Conservation (phyloP, 164 flowering plant species). For the Paratinospora sagittata region DNA sequence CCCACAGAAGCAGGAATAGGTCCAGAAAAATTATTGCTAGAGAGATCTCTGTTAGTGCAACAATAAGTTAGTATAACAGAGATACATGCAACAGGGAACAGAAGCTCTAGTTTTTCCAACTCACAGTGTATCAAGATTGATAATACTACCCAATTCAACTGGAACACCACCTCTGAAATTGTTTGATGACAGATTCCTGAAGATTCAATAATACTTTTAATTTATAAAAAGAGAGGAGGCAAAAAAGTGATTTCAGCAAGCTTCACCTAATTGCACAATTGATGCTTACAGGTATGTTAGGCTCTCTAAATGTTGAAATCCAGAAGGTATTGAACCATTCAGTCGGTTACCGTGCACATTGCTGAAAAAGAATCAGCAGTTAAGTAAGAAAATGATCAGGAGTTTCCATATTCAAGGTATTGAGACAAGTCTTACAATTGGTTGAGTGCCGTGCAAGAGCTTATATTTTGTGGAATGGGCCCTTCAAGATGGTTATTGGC, state of each 20-base stretch:
- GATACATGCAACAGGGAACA: background rate
- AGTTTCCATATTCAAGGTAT: background rate
- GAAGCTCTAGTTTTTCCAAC: slow-evolving; percentile 9
- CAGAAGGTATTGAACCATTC: slow-evolving; percentile 71
- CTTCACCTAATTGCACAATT: background rate
- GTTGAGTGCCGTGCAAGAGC: slow-evolving; percentile 68
- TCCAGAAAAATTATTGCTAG: slow-evolving; percentile 68
- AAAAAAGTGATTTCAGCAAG: background rate
- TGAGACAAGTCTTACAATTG: slow-evolving; percentile 52
- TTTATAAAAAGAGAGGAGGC: background rate
- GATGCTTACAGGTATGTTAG: slow-evolving; percentile 72
- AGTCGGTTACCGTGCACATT: slow-evolving; percentile 81
- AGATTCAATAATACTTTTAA: background rate
- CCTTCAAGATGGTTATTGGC: slow-evolving; percentile 80
- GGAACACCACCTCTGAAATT: slow-evolving; percentile 70
- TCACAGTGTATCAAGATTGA: slow-evolving; percentile 87
- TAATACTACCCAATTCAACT: slow-evolving; percentile 60
- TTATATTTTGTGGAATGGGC: slow-evolving; percentile 50
- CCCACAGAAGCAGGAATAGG: slow-evolving; percentile 73
- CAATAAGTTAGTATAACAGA: background rate
- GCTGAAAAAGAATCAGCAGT: too few species aligned
- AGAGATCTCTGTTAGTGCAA: slow-evolving; percentile 57
- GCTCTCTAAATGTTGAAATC: slow-evolving; percentile 61
- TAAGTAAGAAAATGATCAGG: background rate
- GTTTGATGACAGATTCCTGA: slow-evolving; percentile 78